Conservation (phyloP, 768 basidiomycete species). For the Peribolospora baueri region DNA sequence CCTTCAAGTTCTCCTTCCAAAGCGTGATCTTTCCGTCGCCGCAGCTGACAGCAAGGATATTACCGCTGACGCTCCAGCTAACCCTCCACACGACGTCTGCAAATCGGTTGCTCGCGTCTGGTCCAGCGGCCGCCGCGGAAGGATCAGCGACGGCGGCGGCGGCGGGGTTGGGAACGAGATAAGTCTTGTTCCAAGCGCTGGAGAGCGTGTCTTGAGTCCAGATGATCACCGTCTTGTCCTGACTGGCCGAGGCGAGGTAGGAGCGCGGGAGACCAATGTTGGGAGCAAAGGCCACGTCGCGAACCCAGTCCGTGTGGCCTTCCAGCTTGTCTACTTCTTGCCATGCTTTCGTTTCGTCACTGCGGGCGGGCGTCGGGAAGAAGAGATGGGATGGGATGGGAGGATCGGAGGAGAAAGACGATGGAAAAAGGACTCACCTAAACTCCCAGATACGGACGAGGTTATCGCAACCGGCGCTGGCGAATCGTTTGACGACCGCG, state of each 20-base stretch:
- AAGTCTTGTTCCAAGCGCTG: slow-evolving; percentile 45
- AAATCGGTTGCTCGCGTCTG: slow-evolving; percentile 29
- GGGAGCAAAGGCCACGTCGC: slow-evolving; percentile 97
- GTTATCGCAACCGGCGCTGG: slow-evolving; percentile 87
- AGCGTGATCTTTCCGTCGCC: slow-evolving; percentile 87
- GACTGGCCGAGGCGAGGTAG: slow-evolving; percentile 88
- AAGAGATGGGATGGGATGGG: not conserved
- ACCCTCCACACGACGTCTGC: slow-evolving; percentile 98
- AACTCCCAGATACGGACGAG: slow-evolving; percentile 84
- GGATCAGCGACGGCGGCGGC: slow-evolving; percentile 26
- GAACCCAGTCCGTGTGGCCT: slow-evolving; percentile 90
- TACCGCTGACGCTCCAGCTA: slow-evolving; percentile 89
- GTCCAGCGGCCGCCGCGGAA: slow-evolving; percentile 14
- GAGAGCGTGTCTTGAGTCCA: slow-evolving; percentile 62
- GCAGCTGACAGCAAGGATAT: slow-evolving; percentile 83
- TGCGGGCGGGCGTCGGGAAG: slow-evolving; percentile 9
- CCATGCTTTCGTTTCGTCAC: slow-evolving; percentile 71
- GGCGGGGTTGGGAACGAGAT: slow-evolving; percentile 37
- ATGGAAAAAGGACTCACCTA: slow-evolving; percentile 12
- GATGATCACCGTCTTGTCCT: slow-evolving; percentile 72
- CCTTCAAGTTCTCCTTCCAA: slow-evolving; percentile 93
- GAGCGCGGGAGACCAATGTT: slow-evolving; percentile 82
- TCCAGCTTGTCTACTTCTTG: slow-evolving; percentile 61
- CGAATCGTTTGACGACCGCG: slow-evolving; percentile 67
- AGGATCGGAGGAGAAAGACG: not conserved